These are phyloP conservation scores for Candida tallmaniae DNA, from an alignment of 805 yeast species.

Conservation along the genomic window DNA sequence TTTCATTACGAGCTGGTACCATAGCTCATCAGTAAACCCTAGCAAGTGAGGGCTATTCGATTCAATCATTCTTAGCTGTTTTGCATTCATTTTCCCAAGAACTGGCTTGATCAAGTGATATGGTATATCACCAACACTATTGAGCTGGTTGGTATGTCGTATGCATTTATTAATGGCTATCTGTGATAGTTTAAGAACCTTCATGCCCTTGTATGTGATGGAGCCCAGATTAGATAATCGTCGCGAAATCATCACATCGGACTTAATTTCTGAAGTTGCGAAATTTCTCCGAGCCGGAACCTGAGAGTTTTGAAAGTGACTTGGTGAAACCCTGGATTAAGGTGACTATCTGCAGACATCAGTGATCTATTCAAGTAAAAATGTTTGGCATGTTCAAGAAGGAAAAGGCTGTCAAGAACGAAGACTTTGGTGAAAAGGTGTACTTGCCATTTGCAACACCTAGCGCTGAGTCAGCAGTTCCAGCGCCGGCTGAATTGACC, in stretches of 20 bases:
- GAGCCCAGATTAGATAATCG: too few species aligned
- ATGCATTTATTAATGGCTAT: constrained; percentile 12
- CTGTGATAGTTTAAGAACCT: constrained; percentile 5
- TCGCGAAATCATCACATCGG: too few species aligned
- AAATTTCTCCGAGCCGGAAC: too few species aligned
- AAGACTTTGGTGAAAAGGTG: constrained; percentile 11
- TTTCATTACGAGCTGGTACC: constrained; percentile 41
- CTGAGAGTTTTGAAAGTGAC: too few species aligned
- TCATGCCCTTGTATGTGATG: background rate
- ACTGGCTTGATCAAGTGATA: constrained; percentile 48
- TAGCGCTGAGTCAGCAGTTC: constrained; percentile 33
- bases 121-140: constrained; percentile 25
- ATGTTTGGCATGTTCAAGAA: constrained; percentile 18
- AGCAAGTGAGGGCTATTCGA: constrained; percentile 37
- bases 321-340: too few species aligned
- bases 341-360: too few species aligned
- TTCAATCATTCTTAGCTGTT: constrained; percentile 40
- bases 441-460: constrained; percentile 19
- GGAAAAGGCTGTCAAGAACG: constrained; percentile 13
- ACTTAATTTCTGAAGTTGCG: too few species aligned
- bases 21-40: constrained; percentile 40
- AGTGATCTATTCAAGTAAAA: too few species aligned
- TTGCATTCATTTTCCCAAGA: constrained; percentile 40
- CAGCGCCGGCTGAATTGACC: constrained; percentile 49
- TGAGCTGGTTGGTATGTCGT: constrained; percentile 17